Conservation (phyloP, 2,329 filamentous ascomycete genomes). For the Leptosphaerulina australis region DNA sequence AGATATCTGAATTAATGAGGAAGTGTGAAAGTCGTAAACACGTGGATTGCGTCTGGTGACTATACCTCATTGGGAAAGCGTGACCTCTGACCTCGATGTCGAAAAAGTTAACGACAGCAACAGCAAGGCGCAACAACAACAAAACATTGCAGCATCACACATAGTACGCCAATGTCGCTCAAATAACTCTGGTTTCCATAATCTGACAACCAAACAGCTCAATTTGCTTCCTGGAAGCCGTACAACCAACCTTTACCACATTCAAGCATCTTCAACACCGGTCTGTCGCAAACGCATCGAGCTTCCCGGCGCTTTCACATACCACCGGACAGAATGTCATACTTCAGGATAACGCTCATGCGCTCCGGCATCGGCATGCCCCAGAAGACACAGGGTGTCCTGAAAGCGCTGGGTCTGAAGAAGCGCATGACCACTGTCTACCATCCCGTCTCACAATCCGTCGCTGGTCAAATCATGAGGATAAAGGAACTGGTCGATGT, state of each 20-base stretch:
- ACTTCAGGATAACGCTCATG: constrained; percentile 89
- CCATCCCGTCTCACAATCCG: constrained; percentile 78
- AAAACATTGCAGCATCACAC: constrained; percentile 5
- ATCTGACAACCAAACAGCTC: constrained; percentile 14
- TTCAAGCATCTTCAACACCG: background rate
- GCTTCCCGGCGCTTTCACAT: background rate
- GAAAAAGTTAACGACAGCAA: constrained; percentile 30
- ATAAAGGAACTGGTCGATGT: constrained; percentile 92
- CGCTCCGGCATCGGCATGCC: constrained; percentile 87
- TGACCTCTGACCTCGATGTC: constrained; percentile 16
- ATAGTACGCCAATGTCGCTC: constrained; percentile 5
- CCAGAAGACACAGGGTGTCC: constrained; percentile 76
- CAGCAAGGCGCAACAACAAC: constrained; percentile 22
- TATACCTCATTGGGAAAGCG: constrained; percentile 22
- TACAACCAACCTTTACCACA: background rate
- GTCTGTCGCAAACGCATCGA: background rate
- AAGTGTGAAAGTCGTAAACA: constrained; percentile 16
- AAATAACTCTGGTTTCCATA: background rate
- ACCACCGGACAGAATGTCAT: constrained; percentile 63
- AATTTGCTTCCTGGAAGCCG: background rate
- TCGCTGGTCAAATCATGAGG: constrained; percentile 89
- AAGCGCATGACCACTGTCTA: constrained; percentile 88
- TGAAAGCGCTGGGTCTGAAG: constrained; percentile 82
- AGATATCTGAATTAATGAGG: background rate
- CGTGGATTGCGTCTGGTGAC: constrained; percentile 17